Evolutionary conservation across 176 grass and related monocot species (phyloP), one percentile per base, ranked within the genome.

Genomic region (Triticum urartu): DNA sequence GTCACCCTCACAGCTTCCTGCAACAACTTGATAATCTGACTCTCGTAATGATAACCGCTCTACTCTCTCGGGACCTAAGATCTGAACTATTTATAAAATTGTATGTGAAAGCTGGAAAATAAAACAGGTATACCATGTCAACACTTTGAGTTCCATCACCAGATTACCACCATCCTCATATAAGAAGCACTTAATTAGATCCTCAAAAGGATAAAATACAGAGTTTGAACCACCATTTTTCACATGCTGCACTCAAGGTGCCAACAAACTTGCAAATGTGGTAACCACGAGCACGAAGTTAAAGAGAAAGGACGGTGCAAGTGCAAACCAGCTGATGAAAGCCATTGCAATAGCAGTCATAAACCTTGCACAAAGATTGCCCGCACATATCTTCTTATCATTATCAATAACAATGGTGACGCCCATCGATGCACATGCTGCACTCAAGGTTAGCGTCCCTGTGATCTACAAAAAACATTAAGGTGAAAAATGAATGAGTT

Each of bases 311-410:
- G 95, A 95, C 3, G 93, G 95, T 0, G 91, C 94, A 34, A 95
- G 88, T 4, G 95, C 95, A 81, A 98, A 98, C 95, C 95, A 98
- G 79, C 93, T 94, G 60, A 98, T 86, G 75, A 98, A 98, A 81
- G 95, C 91, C 95, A 98, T 92, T 6, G 91, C 91, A 1, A 93
- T 91, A 45, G 95, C 93, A 40, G 89, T 95, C 64, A 94, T 93
- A 48, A 98, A 98, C 78, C 89, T 98, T 80, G 88, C 79, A 88
- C 95, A 98, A 42, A 94, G 89, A 70, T 98, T 95, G 30, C 79
- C 32, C 52, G 91, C 79, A 4, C 95, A 98, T 36, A 94, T 89
- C 74, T 92, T 92, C 60, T 91, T 58, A 88, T 98, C 95, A 79
- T 98, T 95, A 78, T 91, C 81, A 61, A 98, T 95, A 65, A 98